phyloP scores from a whole-genome alignment of 2,329 filamentous ascomycete genomes.

The Pseudogymnoascus sp. region DNA sequence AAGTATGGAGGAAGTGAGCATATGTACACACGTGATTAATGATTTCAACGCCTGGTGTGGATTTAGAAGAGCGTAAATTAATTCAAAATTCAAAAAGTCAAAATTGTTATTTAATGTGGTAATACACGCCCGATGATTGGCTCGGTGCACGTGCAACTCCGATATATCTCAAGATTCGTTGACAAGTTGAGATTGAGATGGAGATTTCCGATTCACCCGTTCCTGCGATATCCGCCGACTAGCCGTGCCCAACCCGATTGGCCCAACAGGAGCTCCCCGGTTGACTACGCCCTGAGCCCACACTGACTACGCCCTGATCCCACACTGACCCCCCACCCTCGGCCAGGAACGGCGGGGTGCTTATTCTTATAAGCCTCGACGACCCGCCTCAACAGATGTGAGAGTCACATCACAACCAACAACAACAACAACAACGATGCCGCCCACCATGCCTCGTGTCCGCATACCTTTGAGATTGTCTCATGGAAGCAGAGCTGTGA shows the following conservation, averaged over 20 bases:
- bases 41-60: background rate
- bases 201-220: background rate
- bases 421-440: constrained; percentile 25
- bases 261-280: background rate
- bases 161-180: background rate
- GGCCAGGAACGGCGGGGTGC: constrained; percentile 17
- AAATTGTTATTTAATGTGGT: background rate
- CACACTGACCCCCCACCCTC: constrained; percentile 14
- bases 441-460: constrained; percentile 29
- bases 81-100: background rate
- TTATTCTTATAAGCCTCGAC: constrained; percentile 19
- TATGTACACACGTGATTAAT: background rate
- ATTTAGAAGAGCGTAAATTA: background rate
- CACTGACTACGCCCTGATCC: background rate
- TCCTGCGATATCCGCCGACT: constrained; percentile 1
- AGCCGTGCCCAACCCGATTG: constrained; percentile 4
- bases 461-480: constrained; percentile 24
- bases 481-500: constrained; percentile 44
- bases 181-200: background rate
- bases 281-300: background rate
- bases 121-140: background rate
- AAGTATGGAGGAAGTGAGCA: background rate
- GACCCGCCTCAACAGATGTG: constrained; percentile 11
- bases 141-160: background rate
- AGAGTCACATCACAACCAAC: background rate